phyloP scores from a whole-genome alignment of 176 grass and related monocot genomes.

The Sorghum bicolor region Sorghum_bicolor_NCBIv3 NC_012873.2:7765501-7766000 shows the following conservation, averaged over 20 bases:
- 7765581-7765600: not conserved
- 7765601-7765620: constrained; percentile 5
- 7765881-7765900: not conserved
- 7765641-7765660: not conserved
- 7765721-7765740: not conserved
- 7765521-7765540: not conserved
- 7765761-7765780: not conserved
- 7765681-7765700: not conserved
- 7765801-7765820: constrained; percentile 7
- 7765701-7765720: not conserved
- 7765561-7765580: not conserved
- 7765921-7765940: not conserved
- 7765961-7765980: constrained; percentile 24
- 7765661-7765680: not conserved
- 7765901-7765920: not conserved
- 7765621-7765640: not conserved
- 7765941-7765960: not conserved
- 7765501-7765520: not conserved
- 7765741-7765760: not conserved
- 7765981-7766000: not conserved
- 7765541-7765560: constrained; percentile 23
- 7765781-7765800: not conserved
- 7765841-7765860: not conserved
- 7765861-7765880: not conserved
- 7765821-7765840: not conserved